Evolutionary conservation across 441 rosid species (phyloP), one percentile per base, ranked within the genome.

Genomic region (Syzygium syzygioides): DNA sequence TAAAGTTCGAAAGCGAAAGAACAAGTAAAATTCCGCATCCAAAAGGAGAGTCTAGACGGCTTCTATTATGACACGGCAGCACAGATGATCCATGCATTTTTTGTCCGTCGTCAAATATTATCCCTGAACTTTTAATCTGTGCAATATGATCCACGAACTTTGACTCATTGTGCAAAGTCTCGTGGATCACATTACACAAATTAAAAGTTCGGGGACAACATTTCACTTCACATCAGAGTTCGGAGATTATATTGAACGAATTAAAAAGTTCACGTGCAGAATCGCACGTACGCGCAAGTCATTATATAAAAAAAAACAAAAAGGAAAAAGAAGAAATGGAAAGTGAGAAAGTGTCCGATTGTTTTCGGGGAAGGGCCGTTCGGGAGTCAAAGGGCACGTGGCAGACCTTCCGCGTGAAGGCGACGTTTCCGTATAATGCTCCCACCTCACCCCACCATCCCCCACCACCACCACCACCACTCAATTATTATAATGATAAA

Each of bases 141-240:
- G 14, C 0, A 6, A 60, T 14, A 0, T 60, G 7, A 1, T 8
- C 2, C 3, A 0, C 28, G 0, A 0, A 3, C 0, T 28, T 5
- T 14, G 3, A 2, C 0, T 7, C 2, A 0, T 5, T 2, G 4
- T 60, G 0, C 6, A 28, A 13, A 28, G 4, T 0, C 14, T 6
- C 0, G 0, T 14, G 14, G 5, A 1, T 0, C 9, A 3, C 0
- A 3, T 3, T 14, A 0, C 14, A 62, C 9, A n/a, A 62, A 62
- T 0, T n/a, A n/a, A 62, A 62, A 62, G 14, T n/a, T 14, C 2
- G 0, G 14, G 0, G 4, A 28, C 7, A 4, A 14, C 1, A 60
- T 14, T n/a, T 2, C 2, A 14, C 28, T 0, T n/a, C 0, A 2
- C 2, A 3, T 0, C 0, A 62, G 14, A n/a, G 0, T 62, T 62